phyloP scores from a whole-genome alignment of 139 green algal species.

The Gonium pectorale region DNA sequence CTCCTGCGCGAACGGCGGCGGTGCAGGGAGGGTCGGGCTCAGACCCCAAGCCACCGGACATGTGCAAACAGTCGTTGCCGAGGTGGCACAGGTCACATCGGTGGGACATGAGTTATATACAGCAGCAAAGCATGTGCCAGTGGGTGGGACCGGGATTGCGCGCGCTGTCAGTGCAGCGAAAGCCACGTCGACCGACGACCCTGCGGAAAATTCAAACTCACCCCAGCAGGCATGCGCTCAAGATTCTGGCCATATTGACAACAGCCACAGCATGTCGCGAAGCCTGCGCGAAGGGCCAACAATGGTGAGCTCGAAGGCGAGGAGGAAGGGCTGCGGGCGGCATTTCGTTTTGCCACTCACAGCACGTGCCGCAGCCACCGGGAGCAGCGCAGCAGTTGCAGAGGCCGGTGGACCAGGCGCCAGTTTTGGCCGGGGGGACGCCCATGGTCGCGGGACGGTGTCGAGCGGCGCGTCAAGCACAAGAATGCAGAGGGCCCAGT shows the following conservation, averaged over 20 bases:
- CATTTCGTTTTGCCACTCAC: background rate
- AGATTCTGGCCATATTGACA: constrained; percentile 37
- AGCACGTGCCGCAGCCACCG: constrained; percentile 13
- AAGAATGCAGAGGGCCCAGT: no score
- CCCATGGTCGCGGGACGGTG: no score
- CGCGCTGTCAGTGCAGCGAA: background rate
- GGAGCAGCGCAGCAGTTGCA: constrained; percentile 37
- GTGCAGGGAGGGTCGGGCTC: no score
- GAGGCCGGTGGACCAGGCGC: constrained; percentile 2
- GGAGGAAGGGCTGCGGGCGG: background rate
- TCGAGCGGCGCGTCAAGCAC: no score
- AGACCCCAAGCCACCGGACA: no score
- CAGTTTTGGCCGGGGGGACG: no score
- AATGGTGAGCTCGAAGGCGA: background rate
- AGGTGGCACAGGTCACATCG: background rate
- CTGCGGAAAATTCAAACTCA: no score
- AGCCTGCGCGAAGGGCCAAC: background rate
- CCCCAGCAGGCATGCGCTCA: background rate
- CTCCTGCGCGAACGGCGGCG: no score
- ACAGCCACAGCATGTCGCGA: background rate
- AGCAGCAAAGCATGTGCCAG: background rate
- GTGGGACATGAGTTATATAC: background rate
- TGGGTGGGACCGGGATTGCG: no score
- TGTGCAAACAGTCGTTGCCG: no score
- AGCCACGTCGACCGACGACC: no score